Evolutionary conservation across 2,329 filamentous ascomycete genomes (phyloP).

Genomic region (Cladosporium sp.): DNA sequence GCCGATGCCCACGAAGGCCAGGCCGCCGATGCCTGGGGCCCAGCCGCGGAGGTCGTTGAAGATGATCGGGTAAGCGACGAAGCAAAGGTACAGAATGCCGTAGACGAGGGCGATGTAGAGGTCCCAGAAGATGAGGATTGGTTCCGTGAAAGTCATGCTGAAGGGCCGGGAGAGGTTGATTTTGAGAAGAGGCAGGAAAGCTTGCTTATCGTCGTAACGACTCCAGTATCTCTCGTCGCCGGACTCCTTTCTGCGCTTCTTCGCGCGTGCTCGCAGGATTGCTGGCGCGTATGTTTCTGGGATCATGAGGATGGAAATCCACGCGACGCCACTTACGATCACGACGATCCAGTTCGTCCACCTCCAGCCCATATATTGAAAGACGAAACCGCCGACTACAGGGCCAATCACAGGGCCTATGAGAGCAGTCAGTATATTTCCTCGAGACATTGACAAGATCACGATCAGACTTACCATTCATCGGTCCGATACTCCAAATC

Average conservation of each 20-base stretch:
- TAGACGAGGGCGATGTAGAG: constrained; percentile 72
- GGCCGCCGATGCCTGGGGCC: constrained; percentile 65
- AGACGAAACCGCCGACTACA: constrained; percentile 76
- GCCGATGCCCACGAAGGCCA: constrained; percentile 71
- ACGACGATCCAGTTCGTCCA: constrained; percentile 60
- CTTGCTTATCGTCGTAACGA: constrained; percentile 68
- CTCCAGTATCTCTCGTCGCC: constrained; percentile 71
- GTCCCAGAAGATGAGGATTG: constrained; percentile 72
- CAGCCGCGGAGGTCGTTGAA: constrained; percentile 73
- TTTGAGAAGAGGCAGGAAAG: constrained; percentile 63
- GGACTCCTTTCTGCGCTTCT: constrained; percentile 59
- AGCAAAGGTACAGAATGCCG: constrained; percentile 82
- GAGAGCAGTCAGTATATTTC: neutral
- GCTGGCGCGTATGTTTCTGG: constrained; percentile 73
- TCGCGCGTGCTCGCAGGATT: constrained; percentile 63
- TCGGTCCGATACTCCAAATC: constrained; percentile 75
- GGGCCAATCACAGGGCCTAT: constrained; percentile 49
- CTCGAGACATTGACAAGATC: neutral
- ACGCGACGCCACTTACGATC: constrained; percentile 62
- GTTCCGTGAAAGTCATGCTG: constrained; percentile 71
- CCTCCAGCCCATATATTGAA: constrained; percentile 74
- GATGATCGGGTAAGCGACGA: constrained; percentile 84
- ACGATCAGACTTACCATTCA: constrained; percentile 54
- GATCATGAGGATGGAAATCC: constrained; percentile 54
- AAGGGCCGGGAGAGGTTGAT: constrained; percentile 75